These are phyloP conservation scores for Fraxinus dipetala DNA, from an alignment of 305 asterid species.

Conservation along the genomic window DNA sequence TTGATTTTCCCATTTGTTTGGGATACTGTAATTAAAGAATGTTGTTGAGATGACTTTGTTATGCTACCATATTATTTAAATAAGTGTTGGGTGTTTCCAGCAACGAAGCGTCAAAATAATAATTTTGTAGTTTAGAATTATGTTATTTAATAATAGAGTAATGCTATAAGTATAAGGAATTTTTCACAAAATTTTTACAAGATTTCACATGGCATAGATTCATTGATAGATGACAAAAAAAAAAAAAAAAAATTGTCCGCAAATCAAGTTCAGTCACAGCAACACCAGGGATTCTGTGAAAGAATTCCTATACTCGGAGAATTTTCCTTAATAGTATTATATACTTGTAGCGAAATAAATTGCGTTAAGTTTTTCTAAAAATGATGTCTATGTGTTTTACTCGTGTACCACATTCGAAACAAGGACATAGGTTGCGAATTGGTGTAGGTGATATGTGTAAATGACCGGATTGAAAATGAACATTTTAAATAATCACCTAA, in stretches of 20 bases:
- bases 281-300: too few relatives aligned
- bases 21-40: background rate
- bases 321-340: background rate
- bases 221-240: too few relatives aligned
- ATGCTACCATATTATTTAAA: slow-evolving; percentile 2
- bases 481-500: background rate
- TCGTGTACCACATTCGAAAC: too few relatives aligned
- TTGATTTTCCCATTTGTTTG: background rate
- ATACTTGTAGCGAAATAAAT: background rate
- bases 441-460: too few relatives aligned
- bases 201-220: too few relatives aligned
- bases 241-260: too few relatives aligned
- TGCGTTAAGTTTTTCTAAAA: background rate
- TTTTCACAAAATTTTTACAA: too few relatives aligned
- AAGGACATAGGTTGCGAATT: too few relatives aligned
- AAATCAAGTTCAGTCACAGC: too few relatives aligned
- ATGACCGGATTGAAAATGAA: background rate
- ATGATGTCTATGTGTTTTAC: background rate
- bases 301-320: too few relatives aligned
- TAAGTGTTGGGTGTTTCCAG: background rate
- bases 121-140: background rate
- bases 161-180: too few relatives aligned
- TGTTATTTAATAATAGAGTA: too few relatives aligned
- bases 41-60: slow-evolving; percentile 3
- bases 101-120: background rate